Conservation (phyloP, 2,329 filamentous ascomycete genomes). For the Dactylellina haptotyla region DNA sequence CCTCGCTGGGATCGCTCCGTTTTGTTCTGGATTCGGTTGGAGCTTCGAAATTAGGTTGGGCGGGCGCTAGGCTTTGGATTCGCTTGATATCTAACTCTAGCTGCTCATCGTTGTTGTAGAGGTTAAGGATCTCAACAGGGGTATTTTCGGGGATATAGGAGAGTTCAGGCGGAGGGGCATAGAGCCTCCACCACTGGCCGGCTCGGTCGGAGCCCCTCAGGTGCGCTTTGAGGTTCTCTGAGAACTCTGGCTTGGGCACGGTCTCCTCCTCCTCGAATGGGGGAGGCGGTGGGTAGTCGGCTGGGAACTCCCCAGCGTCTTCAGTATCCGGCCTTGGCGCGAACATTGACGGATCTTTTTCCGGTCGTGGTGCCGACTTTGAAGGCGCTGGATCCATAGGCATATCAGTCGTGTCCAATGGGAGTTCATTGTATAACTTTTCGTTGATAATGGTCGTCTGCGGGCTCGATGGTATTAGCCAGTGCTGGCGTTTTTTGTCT, state of each 20-base stretch:
- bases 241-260: constrained; percentile 37
- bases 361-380: constrained; percentile 29
- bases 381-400: constrained; percentile 41
- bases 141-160: constrained; percentile 49
- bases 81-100: constrained; percentile 49
- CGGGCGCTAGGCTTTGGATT: constrained; percentile 40
- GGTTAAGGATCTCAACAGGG: constrained; percentile 41
- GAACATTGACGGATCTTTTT: constrained; percentile 48
- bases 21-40: constrained; percentile 37
- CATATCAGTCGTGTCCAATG: constrained; percentile 45
- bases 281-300: constrained; percentile 43
- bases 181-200: constrained; percentile 50
- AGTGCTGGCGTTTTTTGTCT: constrained; percentile 51
- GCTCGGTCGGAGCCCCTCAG: constrained; percentile 40
- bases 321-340: constrained; percentile 47
- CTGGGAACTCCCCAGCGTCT: constrained; percentile 37
- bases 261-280: constrained; percentile 51
- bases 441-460: constrained; percentile 52
- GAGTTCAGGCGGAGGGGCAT: constrained; percentile 47
- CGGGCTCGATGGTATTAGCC: constrained; percentile 42
- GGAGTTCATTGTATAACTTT: constrained; percentile 46
- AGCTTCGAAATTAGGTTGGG: constrained; percentile 28
- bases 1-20: constrained; percentile 37
- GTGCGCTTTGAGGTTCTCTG: constrained; percentile 46
- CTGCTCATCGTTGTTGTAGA: constrained; percentile 52